Base-by-base conservation (phyloP, 768 basidiomycete species). In the Trametes sanguinea region DNA sequence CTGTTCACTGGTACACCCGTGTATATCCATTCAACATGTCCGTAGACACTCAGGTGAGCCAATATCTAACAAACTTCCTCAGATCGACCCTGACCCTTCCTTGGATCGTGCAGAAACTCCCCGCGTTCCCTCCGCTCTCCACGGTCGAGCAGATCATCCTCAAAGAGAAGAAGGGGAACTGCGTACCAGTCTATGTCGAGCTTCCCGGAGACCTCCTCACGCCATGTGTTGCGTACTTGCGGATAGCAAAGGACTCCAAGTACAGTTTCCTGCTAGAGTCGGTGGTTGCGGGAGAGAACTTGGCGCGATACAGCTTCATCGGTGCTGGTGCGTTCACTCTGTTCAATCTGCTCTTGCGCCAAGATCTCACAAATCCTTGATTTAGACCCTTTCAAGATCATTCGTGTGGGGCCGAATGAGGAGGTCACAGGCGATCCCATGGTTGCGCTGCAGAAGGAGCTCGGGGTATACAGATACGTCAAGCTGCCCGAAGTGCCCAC, bases 211-310 rank as follows among this genome's bases (percentile, higher is more conserved):
- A 99, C 73, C 86, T 98, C 64, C 84, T 98, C 64, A 99, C 97
- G 29, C 97, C 97, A 74, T 95, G 94, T 72, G 90, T 94, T 78
- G 95, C 97, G 6, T 99, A 98, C 75, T 85, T 99, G 51, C 87
- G 94, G 60, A 83, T 98, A 63, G 87, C 95, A 11, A 89, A 95
- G 69, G 92, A 94, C 69, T 92, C 93, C 1, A 92, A 90, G 72
- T 92, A 96, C 78, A 95, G 92, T 73, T 99, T 98, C 75, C 77
- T 99, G 50, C 83, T 99, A 45, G 97, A 99, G 75, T 95, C 93
- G 48, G 90, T 98, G 46, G 81, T 93, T 32, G 90, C 85, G 32
- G 95, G 95, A 44, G 94, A 97, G 78, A 92, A 86, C 72, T 78
- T 96, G 51, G 95, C 91, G 37, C 85, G 97, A 55, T 99, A 96